A percentile compares a stretch with the other conserved stretches of the same genome.
Evolutionary conservation across 2,329 filamentous ascomycete species (phyloP).

Genomic region (Aspergillus sp.): DNA sequence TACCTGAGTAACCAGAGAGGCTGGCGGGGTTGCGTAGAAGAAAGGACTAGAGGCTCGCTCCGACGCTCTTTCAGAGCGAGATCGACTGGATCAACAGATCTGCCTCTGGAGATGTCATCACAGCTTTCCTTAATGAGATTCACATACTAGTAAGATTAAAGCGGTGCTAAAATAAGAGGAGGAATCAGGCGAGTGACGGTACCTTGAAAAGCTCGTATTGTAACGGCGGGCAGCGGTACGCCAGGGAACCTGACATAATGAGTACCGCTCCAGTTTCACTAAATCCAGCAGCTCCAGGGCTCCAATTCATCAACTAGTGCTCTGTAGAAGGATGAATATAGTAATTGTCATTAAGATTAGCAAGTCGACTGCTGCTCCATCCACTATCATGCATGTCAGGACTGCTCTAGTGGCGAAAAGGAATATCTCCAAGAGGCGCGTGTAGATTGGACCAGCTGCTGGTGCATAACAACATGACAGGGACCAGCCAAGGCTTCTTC

Average conservation of each 20-base stretch:
- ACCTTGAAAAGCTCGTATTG: constrained; percentile 10
- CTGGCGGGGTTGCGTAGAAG: background rate
- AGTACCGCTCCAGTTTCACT: background rate
- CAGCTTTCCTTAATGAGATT: background rate
- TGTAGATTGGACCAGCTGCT: constrained; percentile 3
- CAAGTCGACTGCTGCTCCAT: background rate
- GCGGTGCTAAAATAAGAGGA: background rate
- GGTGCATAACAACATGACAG: constrained; percentile 3
- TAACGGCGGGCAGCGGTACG: background rate
- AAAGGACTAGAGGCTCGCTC: background rate
- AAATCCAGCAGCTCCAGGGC: background rate
- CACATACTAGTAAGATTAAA: background rate
- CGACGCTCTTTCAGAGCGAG: background rate
- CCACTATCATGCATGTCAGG: constrained; percentile 7
- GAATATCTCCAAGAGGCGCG: background rate
- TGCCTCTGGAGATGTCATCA: background rate
- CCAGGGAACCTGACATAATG: background rate
- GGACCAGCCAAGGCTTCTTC: constrained; percentile 1
- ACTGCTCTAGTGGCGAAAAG: constrained; percentile 7
- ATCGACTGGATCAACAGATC: background rate
- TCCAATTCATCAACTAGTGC: constrained; percentile 6
- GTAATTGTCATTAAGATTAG: background rate
- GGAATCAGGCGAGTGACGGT: background rate
- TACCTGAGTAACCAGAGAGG: constrained; percentile 1
- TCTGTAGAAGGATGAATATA: constrained; percentile 7